Percentiles rank a stretch among this genome's conserved stretches.
Conservation (phyloP, 495 filamentous ascomycete genomes). For the Choiromyces venosus region DNA sequence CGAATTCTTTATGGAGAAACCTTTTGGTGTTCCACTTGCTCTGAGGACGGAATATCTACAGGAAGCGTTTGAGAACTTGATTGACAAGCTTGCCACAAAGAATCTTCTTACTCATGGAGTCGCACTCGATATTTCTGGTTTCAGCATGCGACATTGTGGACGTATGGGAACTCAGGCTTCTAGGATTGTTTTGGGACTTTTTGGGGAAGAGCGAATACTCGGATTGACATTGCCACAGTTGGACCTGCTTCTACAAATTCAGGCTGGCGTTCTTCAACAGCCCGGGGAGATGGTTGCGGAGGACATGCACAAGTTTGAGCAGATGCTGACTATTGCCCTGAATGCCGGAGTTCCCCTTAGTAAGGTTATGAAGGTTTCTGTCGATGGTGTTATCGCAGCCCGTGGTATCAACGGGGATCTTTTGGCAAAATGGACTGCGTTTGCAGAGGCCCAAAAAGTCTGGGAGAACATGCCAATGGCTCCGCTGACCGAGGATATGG, state of each 20-base stretch:
- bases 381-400: conserved; percentile 25
- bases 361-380: conserved; percentile 17
- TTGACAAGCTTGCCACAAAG: conserved; percentile 57
- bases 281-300: conserved; percentile 29
- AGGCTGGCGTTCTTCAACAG: conserved; percentile 51
- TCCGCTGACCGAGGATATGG: conserved; percentile 12
- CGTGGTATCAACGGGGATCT: conserved; percentile 48
- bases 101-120: conserved; percentile 47
- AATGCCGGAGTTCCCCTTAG: conserved; percentile 27
- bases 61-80: conserved; percentile 46
- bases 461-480: conserved; percentile 37
- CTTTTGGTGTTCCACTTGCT: conserved; percentile 55
- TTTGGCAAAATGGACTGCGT: conserved; percentile 41
- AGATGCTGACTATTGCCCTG: conserved; percentile 34
- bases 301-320: conserved; percentile 35
- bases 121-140: conserved; percentile 38
- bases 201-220: conserved; percentile 30
- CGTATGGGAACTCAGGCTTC: conserved; percentile 29
- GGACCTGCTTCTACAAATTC: conserved; percentile 57
- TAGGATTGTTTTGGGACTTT: conserved; percentile 24
- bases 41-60: conserved; percentile 43
- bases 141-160: conserved; percentile 33
- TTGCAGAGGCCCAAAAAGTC: conserved; percentile 37
- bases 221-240: conserved; percentile 55
- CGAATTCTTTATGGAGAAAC: conserved; percentile 72